Evolutionary conservation across 2,329 filamentous ascomycete genomes (phyloP).

Genomic region (Phoma sp.): DNA sequence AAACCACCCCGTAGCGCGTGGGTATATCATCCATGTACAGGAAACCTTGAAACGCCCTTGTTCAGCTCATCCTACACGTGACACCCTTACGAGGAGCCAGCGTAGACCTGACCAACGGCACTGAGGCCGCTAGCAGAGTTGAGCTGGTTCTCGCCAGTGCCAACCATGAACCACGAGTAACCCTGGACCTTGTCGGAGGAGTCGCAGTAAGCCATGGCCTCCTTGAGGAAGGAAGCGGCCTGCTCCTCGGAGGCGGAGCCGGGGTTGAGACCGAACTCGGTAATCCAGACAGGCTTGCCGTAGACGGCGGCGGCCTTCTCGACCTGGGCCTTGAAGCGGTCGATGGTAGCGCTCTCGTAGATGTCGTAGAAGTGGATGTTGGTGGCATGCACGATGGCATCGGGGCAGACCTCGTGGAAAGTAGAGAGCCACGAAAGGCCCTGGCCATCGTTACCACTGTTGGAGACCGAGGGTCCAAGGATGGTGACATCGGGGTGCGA

Average conservation of each 20-base stretch:
- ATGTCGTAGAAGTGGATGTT: conserved; percentile 51
- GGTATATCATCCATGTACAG: conserved; percentile 18
- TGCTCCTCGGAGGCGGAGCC: conserved; percentile 38
- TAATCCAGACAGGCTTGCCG: conserved; percentile 46
- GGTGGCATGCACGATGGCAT: conserved; percentile 44
- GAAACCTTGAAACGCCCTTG: conserved; percentile 11
- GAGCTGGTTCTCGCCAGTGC: conserved; percentile 39
- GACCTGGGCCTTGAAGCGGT: conserved; percentile 50
- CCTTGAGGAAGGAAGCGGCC: conserved; percentile 44
- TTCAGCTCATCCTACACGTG: background rate
- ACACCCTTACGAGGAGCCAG: conserved; percentile 20
- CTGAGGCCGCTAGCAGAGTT: conserved; percentile 29
- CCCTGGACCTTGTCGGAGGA: conserved; percentile 36
- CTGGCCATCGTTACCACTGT: conserved; percentile 25
- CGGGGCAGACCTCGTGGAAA: conserved; percentile 44
- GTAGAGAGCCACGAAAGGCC: conserved; percentile 42
- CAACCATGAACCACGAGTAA: conserved; percentile 50
- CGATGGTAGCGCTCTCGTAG: conserved; percentile 34
- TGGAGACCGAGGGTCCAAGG: conserved; percentile 44
- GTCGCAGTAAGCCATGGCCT: conserved; percentile 44
- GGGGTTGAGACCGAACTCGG: conserved; percentile 47
- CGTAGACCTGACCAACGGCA: conserved; percentile 36
- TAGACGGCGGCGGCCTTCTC: conserved; percentile 38
- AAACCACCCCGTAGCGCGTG: conserved; percentile 11
- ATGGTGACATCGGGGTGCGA: conserved; percentile 41